phyloP scores from a whole-genome alignment of 2,329 filamentous ascomycete species.

The Cladosporium phlei region DNA sequence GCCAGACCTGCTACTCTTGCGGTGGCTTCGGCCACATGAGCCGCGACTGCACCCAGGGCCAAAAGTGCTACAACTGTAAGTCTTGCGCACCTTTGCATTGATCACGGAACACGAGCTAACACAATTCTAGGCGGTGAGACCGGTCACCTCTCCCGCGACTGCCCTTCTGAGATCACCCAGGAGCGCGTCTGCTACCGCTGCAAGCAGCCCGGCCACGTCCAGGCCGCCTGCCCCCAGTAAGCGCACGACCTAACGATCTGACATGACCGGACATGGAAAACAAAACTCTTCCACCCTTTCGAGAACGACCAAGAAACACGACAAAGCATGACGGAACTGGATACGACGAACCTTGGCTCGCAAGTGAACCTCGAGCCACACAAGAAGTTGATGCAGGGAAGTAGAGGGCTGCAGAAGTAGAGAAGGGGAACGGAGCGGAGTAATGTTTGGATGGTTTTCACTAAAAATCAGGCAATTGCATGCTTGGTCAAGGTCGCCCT shows the following conservation, averaged over 20 bases:
- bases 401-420: slow-evolving; percentile 6
- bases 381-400: slow-evolving; percentile 13
- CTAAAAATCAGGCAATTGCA: background rate
- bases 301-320: slow-evolving; percentile 3
- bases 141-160: slow-evolving; percentile 92
- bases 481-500: slow-evolving; percentile 11
- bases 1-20: slow-evolving; percentile 96
- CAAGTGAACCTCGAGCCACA: slow-evolving; percentile 9
- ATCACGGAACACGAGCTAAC: slow-evolving; percentile 22
- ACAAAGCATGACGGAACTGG: background rate
- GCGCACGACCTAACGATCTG: slow-evolving; percentile 17
- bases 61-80: slow-evolving; percentile 99
- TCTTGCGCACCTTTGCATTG: slow-evolving; percentile 15
- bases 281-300: slow-evolving; percentile 14
- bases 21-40: slow-evolving; percentile 86
- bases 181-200: slow-evolving; percentile 99
- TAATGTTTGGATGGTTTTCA: slow-evolving; percentile 9
- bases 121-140: slow-evolving; percentile 63
- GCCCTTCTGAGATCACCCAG: slow-evolving; percentile 80
- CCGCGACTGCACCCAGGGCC: slow-evolving; percentile 95
- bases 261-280: slow-evolving; percentile 9
- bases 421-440: slow-evolving; percentile 9
- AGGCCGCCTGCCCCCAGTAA: slow-evolving; percentile 88
- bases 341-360: slow-evolving; percentile 6
- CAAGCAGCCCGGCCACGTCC: slow-evolving; percentile 81